These are phyloP conservation scores for Colletotrichum graminicola DNA, from an alignment of 2,329 filamentous ascomycete species.

Conservation along the genomic window DNA sequence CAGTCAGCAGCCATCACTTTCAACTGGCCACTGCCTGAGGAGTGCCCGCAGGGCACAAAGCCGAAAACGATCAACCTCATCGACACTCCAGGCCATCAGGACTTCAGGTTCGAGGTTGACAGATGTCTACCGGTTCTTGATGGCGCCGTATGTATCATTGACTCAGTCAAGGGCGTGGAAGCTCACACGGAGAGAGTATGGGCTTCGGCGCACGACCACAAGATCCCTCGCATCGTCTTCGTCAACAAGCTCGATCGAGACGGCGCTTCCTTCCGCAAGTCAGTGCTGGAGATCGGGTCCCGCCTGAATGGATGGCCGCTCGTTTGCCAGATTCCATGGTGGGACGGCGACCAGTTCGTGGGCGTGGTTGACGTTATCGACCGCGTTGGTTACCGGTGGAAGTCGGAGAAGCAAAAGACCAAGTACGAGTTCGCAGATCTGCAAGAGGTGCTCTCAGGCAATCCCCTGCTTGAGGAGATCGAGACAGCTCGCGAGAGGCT, in stretches of 20 bases:
- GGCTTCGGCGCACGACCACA: slow-evolving; percentile 87
- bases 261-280: slow-evolving; percentile 83
- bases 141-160: slow-evolving; percentile 91
- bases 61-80: slow-evolving; percentile 88
- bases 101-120: slow-evolving; percentile 97
- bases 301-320: slow-evolving; percentile 87
- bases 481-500: slow-evolving; percentile 81
- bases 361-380: slow-evolving; percentile 89
- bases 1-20: slow-evolving; percentile 98
- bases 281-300: slow-evolving; percentile 86
- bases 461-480: slow-evolving; percentile 74
- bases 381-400: slow-evolving; percentile 80
- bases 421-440: slow-evolving; percentile 46
- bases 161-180: slow-evolving; percentile 93
- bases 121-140: slow-evolving; percentile 90
- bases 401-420: slow-evolving; percentile 54
- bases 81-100: slow-evolving; percentile 95
- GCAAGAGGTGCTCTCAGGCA: slow-evolving; percentile 54
- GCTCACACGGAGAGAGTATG: slow-evolving; percentile 98
- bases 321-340: slow-evolving; percentile 96
- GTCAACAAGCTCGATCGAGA: slow-evolving; percentile 85
- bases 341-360: slow-evolving; percentile 82
- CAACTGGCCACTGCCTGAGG: slow-evolving; percentile 79
- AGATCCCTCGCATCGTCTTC: slow-evolving; percentile 83
- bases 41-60: slow-evolving; percentile 54